These are phyloP conservation scores for Solanum chilense DNA, from an alignment of 257 asterid species.

Conservation along the genomic window DNA sequence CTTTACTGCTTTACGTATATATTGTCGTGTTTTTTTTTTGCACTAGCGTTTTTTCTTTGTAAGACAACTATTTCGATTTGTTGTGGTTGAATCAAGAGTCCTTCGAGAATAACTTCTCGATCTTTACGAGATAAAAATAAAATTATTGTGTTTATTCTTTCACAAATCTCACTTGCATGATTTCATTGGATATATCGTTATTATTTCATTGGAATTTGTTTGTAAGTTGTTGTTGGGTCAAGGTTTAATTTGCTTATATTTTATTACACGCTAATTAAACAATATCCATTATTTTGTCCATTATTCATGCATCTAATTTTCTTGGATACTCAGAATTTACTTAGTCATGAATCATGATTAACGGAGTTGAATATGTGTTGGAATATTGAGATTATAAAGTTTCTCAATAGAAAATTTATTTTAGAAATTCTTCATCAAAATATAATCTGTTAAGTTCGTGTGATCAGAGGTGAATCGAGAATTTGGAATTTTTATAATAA, in stretches of 20 bases:
- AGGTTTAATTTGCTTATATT: not conserved
- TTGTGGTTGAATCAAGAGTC: accelerated
- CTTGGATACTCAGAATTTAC: not conserved
- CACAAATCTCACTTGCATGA: accelerated
- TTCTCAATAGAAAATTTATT: not conserved
- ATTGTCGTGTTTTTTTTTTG: not conserved
- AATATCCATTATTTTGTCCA: not conserved
- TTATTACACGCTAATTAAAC: not conserved
- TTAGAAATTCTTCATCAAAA: not conserved
- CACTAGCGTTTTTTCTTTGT: not conserved
- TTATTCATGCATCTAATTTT: not conserved
- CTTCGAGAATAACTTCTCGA: accelerated
- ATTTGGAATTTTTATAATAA: not conserved
- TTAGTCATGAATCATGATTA: not conserved
- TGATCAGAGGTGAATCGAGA: not conserved
- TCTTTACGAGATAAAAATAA: not conserved
- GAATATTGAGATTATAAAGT: not conserved
- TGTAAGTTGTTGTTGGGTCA: not conserved
- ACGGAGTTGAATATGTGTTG: not conserved
- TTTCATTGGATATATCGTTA: accelerated
- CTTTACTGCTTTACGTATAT: not conserved
- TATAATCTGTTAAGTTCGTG: no score
- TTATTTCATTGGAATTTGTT: not conserved
- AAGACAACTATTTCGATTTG: not conserved
- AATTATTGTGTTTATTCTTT: not conserved